These are phyloP conservation scores for Didymellaceae sp. DNA, from an alignment of 2,329 filamentous ascomycete genomes.

Conservation along the genomic window DNA sequence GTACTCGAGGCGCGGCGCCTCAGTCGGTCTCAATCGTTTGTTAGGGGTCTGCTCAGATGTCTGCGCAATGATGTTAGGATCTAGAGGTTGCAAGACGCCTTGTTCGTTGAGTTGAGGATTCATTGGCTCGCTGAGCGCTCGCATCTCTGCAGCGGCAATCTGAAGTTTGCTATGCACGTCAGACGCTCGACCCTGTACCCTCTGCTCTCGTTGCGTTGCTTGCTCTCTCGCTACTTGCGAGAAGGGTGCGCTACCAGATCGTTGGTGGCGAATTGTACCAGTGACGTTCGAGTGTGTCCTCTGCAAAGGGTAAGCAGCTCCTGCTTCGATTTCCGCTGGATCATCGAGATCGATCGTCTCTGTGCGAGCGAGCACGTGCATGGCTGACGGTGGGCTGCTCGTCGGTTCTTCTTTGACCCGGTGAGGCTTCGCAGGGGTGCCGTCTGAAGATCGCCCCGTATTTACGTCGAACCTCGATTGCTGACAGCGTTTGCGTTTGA, in stretches of 20 bases:
- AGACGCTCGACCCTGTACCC: background rate
- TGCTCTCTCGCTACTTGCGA: constrained; percentile 29
- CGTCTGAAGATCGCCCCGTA: constrained; percentile 33
- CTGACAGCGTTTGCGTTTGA: constrained; percentile 52
- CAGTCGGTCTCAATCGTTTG: constrained; percentile 29
- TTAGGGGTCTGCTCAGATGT: constrained; percentile 19
- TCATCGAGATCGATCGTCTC: constrained; percentile 56
- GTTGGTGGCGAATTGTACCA: constrained; percentile 30
- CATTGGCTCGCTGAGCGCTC: constrained; percentile 32
- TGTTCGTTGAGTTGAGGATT: constrained; percentile 5
- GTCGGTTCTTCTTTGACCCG: constrained; percentile 50
- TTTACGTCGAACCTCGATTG: constrained; percentile 26
- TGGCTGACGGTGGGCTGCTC: constrained; percentile 39
- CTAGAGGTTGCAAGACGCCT: constrained; percentile 30
- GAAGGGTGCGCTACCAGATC: constrained; percentile 39
- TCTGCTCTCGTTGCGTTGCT: background rate
- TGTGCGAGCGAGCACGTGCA: constrained; percentile 34
- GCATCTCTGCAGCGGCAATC: constrained; percentile 17
- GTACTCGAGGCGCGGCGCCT: constrained; percentile 20
- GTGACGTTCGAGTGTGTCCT: constrained; percentile 20
- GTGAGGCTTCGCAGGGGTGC: constrained; percentile 41
- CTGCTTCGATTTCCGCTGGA: constrained; percentile 33
- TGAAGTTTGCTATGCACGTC: constrained; percentile 2
- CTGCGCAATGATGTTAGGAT: constrained; percentile 33
- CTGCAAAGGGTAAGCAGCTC: constrained; percentile 39